Evolutionary conservation across 345 rosid species (phyloP).

Genomic region (Eucalyptus curtisii): DNA sequence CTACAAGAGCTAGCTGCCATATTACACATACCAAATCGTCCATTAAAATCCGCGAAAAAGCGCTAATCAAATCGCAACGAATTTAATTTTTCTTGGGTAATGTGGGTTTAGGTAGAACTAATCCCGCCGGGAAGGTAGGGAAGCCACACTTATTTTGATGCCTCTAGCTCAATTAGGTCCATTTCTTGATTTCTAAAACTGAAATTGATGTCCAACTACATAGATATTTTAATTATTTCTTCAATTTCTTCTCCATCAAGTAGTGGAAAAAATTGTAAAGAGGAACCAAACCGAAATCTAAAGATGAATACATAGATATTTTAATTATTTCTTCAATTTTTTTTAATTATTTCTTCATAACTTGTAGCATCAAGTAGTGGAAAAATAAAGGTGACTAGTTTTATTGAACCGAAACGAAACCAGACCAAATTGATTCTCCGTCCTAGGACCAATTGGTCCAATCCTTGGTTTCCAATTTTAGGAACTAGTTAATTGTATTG

Average conservation of each 20-base stretch:
- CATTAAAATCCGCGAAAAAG: rapidly evolving
- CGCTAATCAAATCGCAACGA: rapidly evolving
- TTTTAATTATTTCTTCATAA: too few species aligned
- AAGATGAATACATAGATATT: too few species aligned
- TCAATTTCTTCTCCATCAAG: too few species aligned
- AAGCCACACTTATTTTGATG: neutral
- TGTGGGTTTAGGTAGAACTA: conserved; percentile 3
- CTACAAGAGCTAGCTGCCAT: neutral
- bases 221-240: too few species aligned
- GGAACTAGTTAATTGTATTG: too few species aligned
- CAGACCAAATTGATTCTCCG: too few species aligned
- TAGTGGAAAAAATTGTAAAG: too few species aligned
- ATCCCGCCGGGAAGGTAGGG: rapidly evolving
- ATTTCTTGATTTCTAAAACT: rapidly evolving
- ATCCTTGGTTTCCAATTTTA: too few species aligned
- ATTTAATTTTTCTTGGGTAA: neutral
- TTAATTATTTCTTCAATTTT: too few species aligned
- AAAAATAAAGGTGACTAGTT: rapidly evolving
- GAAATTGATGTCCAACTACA: too few species aligned
- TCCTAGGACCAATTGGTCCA: rapidly evolving
- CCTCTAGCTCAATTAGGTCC: neutral
- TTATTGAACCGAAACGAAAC: too few species aligned
- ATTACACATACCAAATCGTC: neutral
- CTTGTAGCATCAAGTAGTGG: too few species aligned
- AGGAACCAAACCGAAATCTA: rapidly evolving